Conservation (phyloP, 176 grass and related monocot species). For the Neostapfia colusana region DNA sequence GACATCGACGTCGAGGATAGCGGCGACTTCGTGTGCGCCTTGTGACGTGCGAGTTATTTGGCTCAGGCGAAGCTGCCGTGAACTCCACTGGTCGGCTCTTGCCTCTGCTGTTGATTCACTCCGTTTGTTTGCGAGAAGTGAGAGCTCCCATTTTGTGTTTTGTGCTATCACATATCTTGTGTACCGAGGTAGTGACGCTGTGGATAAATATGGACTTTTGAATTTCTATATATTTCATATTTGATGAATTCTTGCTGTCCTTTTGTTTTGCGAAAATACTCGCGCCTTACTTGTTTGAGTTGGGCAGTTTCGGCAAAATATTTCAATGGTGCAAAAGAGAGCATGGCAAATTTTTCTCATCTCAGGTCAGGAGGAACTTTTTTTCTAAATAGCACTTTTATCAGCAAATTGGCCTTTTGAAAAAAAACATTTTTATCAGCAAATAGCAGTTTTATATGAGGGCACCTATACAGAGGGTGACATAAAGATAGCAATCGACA, state of each 20-base stretch:
- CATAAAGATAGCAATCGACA: no score
- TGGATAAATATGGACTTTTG: constrained; percentile 38
- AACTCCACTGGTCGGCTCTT: background rate
- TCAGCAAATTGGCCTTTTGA: no score
- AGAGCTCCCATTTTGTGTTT: constrained; percentile 12
- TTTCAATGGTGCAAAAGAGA: background rate
- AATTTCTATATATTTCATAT: background rate
- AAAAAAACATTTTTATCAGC: no score
- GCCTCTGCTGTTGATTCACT: background rate
- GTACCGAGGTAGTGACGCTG: constrained; percentile 31
- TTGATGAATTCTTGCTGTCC: constrained; percentile 23
- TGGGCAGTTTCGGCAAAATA: background rate
- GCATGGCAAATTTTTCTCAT: no score
- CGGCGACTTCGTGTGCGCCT: constrained; percentile 66
- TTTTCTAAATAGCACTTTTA: no score
- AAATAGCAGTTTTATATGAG: background rate
- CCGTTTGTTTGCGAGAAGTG: background rate
- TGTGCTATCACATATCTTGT: constrained; percentile 34
- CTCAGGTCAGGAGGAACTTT: no score
- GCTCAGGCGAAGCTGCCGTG: background rate
- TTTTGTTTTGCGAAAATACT: background rate
- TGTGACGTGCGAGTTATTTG: constrained; percentile 36
- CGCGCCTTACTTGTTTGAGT: background rate
- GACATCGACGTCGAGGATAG: constrained; percentile 83
- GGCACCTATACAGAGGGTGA: no score